A percentile compares a stretch with the other conserved stretches of the same genome.
Conservation (phyloP, 2,329 filamentous ascomycete species). For the Zasmidium cellare region DNA sequence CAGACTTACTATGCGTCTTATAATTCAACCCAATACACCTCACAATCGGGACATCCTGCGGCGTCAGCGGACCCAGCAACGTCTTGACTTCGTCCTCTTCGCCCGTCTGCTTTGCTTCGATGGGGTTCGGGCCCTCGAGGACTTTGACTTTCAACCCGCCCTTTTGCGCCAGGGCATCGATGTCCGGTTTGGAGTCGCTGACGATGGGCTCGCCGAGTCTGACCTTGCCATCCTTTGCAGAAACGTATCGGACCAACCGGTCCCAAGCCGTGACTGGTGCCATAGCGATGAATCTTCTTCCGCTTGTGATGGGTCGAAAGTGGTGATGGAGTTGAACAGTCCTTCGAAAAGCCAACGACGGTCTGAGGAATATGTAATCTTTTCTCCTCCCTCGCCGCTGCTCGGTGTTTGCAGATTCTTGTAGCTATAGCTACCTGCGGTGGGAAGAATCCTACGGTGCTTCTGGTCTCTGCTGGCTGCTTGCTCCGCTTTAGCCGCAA, state of each 20-base stretch:
- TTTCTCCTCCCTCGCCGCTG: background rate
- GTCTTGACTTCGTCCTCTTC: slow-evolving; percentile 56
- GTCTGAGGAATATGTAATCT: background rate
- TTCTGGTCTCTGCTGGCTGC: background rate
- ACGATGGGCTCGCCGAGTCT: slow-evolving; percentile 74
- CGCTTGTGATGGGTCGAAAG: background rate
- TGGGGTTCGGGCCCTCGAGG: slow-evolving; percentile 47
- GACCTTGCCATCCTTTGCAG: slow-evolving; percentile 66
- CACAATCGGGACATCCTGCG: slow-evolving; percentile 56
- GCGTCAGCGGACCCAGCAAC: slow-evolving; percentile 54
- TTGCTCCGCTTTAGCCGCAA: background rate
- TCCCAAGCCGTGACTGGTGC: slow-evolving; percentile 37
- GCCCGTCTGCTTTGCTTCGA: slow-evolving; percentile 53
- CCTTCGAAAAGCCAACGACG: background rate
- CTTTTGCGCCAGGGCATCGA: slow-evolving; percentile 33
- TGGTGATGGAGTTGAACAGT: background rate
- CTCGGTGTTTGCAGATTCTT: background rate
- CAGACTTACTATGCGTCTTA: slow-evolving; percentile 51
- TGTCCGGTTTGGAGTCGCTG: slow-evolving; percentile 27
- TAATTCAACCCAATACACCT: slow-evolving; percentile 63
- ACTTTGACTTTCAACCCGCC: slow-evolving; percentile 55
- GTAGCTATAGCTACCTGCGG: background rate
- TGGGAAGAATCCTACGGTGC: too few species aligned
- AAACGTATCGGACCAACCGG: slow-evolving; percentile 69
- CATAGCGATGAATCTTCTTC: background rate